A percentile compares a stretch with the other conserved stretches of the same genome.
These are phyloP conservation scores for Hypoxylon sp. DNA, from an alignment of 2,329 filamentous ascomycete genomes.

Conservation along the genomic window DNA sequence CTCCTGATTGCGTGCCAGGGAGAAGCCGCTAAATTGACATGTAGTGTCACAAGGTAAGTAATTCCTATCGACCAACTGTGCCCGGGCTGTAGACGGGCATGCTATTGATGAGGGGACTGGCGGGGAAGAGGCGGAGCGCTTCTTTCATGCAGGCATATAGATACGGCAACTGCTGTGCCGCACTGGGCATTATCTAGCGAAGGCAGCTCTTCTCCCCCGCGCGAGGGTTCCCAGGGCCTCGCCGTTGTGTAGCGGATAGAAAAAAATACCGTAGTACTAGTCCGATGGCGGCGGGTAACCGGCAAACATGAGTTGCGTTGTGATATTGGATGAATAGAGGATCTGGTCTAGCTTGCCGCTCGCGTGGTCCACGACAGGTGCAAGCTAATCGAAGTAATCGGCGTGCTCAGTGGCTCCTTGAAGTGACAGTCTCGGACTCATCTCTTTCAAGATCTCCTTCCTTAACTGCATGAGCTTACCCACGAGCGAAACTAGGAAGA, in stretches of 20 bases:
- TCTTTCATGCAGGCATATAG: constrained; percentile 53
- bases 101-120: constrained; percentile 41
- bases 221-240: constrained; percentile 21
- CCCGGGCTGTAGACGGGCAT: constrained; percentile 39
- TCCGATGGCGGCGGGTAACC: constrained; percentile 40
- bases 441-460: not conserved
- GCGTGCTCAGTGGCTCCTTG: constrained; percentile 40
- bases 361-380: constrained; percentile 22
- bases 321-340: constrained; percentile 38
- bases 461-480: not conserved
- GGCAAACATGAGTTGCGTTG: constrained; percentile 42
- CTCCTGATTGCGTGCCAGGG: not conserved
- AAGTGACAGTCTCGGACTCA: not conserved
- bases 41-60: constrained; percentile 3
- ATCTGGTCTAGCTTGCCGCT: constrained; percentile 37
- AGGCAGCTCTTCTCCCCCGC: constrained; percentile 30
- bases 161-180: constrained; percentile 43
- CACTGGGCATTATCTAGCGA: constrained; percentile 34
- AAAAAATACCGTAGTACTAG: constrained; percentile 25
- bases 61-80: constrained; percentile 33
- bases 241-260: constrained; percentile 35
- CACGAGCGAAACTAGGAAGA: not conserved
- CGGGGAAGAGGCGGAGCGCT: constrained; percentile 51
- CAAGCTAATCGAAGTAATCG: constrained; percentile 45
- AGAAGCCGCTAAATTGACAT: constrained; percentile 10